These are phyloP conservation scores for Tympanopsis confertula DNA, from an alignment of 2,329 filamentous ascomycete genomes.

Conservation along the genomic window DNA sequence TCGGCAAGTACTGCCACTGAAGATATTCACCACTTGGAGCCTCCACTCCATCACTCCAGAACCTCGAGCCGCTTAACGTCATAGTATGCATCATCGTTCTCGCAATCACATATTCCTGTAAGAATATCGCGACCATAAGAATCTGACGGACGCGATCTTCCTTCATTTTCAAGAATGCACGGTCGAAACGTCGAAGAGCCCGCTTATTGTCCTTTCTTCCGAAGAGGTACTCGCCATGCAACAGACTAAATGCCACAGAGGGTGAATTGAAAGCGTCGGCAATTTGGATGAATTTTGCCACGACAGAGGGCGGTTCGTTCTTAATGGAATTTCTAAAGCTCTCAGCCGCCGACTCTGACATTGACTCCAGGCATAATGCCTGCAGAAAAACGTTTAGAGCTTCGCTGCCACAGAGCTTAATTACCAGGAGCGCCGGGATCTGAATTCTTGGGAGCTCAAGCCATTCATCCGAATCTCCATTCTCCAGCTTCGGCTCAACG, in stretches of 20 bases:
- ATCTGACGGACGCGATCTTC: conserved; percentile 24
- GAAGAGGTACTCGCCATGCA: conserved; percentile 5
- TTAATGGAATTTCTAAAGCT: background rate
- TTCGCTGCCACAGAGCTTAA: too few species aligned
- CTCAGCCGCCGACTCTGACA: background rate
- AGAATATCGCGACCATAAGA: conserved; percentile 19
- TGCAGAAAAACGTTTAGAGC: background rate
- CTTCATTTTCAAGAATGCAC: conserved; percentile 14
- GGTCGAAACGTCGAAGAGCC: conserved; percentile 11
- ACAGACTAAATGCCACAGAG: conserved; percentile 8
- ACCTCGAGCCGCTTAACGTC: conserved; percentile 20
- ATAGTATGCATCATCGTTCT: conserved; percentile 19
- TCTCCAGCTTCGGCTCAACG: conserved; percentile 9
- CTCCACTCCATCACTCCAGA: conserved; percentile 18
- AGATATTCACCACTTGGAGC: conserved; percentile 8
- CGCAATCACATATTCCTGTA: conserved; percentile 14
- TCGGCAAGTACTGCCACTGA: conserved; percentile 21
- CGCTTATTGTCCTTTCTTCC: background rate
- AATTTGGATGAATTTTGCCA: conserved; percentile 17
- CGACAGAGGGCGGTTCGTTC: conserved; percentile 4
- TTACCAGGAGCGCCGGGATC: too few species aligned
- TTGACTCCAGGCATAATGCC: background rate
- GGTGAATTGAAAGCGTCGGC: conserved; percentile 20
- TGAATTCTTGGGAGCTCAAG: background rate
- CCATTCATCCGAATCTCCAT: background rate